Conservation (phyloP, 1,284 basidiomycete genomes). For the Mycena citricolor region DNA sequence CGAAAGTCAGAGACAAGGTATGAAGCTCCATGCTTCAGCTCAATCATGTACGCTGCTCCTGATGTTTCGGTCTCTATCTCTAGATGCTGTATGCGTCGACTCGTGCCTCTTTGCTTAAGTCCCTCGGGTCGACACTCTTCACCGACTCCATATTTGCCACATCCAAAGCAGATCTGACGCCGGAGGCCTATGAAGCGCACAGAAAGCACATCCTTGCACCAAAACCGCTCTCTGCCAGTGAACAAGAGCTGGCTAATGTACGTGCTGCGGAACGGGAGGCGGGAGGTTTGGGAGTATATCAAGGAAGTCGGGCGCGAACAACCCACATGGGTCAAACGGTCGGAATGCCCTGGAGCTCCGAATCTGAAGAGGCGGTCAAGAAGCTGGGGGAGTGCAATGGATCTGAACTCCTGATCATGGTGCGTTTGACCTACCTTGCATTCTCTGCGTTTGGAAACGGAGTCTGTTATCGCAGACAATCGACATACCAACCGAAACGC, state of each 20-base stretch:
- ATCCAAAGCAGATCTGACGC: conserved; percentile 63
- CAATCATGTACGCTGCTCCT: conserved; percentile 3
- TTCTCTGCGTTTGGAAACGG: neutral
- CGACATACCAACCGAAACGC: conserved; percentile 56
- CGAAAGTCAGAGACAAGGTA: conserved; percentile 77
- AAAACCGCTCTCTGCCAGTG: conserved; percentile 76
- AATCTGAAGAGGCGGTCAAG: conserved; percentile 63
- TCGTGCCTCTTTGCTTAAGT: conserved; percentile 69
- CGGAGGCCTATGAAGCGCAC: conserved; percentile 74
- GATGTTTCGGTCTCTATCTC: no score
- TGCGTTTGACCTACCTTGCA: conserved; percentile 36
- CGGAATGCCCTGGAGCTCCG: conserved; percentile 63
- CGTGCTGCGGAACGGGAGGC: conserved; percentile 66
- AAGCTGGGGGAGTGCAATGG: conserved; percentile 51
- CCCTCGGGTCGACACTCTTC: conserved; percentile 76
- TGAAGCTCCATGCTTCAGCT: conserved; percentile 12
- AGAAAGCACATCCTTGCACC: conserved; percentile 72
- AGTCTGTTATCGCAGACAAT: conserved; percentile 50
- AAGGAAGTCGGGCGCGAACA: conserved; percentile 54
- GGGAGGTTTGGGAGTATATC: conserved; percentile 45
- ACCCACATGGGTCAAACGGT: conserved; percentile 53
- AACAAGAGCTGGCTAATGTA: conserved; percentile 78
- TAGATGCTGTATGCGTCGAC: conserved; percentile 94
- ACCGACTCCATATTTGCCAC: conserved; percentile 83
- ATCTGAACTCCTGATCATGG: conserved; percentile 62